Conservation (phyloP, 441 rosid genomes). For the Bruguiera hainesii region DNA sequence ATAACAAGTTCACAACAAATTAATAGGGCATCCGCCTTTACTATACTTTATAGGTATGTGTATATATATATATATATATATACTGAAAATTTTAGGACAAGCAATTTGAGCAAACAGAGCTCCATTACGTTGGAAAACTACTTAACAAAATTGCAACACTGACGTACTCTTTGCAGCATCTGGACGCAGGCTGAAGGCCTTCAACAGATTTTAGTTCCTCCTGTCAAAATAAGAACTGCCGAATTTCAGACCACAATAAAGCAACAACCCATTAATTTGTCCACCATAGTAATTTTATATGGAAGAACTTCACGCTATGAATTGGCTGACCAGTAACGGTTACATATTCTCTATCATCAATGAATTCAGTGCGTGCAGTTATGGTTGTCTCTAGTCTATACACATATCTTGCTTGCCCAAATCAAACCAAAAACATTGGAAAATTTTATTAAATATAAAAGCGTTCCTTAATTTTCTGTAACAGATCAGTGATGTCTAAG, state of each 20-base stretch:
- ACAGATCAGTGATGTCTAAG: too few relatives aligned
- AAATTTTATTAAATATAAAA: too few relatives aligned
- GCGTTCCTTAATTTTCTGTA: too few relatives aligned
- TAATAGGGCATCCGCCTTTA: background rate
- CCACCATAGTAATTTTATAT: too few relatives aligned
- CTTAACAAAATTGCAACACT: conserved; percentile 1
- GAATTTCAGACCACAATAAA: background rate
- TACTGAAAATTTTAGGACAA: too few relatives aligned
- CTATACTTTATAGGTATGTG: background rate
- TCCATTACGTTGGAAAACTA: conserved; percentile 4
- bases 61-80: too few relatives aligned
- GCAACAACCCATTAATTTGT: too few relatives aligned
- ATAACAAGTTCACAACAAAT: conserved; percentile 6
- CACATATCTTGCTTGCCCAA: too few relatives aligned
- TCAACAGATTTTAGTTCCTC: conserved; percentile 61
- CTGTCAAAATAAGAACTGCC: conserved; percentile 35
- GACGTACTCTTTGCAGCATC: conserved; percentile 82
- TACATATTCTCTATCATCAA: background rate
- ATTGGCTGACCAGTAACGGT: background rate
- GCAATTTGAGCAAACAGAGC: background rate
- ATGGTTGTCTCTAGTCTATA: too few relatives aligned
- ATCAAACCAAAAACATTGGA: too few relatives aligned
- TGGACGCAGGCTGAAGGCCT: conserved; percentile 62
- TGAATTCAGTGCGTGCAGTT: too few relatives aligned
- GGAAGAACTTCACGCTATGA: conserved; percentile 5